Conservation (phyloP, 2,329 filamentous ascomycete species). For the Lecanoromycetidae sp. region DNA sequence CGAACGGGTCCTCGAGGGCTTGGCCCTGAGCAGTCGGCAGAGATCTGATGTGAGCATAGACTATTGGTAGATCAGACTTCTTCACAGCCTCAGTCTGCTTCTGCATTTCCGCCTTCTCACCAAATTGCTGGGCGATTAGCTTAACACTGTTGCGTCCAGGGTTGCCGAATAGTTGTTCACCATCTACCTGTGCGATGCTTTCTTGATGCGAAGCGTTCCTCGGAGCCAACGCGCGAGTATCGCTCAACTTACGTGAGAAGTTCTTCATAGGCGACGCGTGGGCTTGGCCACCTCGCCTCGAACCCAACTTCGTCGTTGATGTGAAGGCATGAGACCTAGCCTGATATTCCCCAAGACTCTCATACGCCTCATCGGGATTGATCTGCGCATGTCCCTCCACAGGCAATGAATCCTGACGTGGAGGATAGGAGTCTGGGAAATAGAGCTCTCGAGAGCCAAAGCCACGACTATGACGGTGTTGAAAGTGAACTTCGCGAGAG, state of each 20-base stretch:
- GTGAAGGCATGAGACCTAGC: not conserved
- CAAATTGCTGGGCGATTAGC: not conserved
- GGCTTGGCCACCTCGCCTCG: no score
- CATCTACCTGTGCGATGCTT: no score
- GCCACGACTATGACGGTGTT: no score
- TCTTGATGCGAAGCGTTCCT: no score
- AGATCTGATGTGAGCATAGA: conserved; percentile 3
- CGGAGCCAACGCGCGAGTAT: no score
- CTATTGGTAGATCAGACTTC: not conserved
- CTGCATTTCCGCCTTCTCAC: not conserved
- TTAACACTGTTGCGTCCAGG: conserved; percentile 2
- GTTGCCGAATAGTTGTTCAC: no score
- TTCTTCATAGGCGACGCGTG: no score
- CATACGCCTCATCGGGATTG: not conserved
- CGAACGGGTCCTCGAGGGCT: conserved; percentile 7
- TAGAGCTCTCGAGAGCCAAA: no score
- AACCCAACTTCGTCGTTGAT: no score
- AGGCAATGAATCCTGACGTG: conserved; percentile 5
- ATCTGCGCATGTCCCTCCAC: not conserved
- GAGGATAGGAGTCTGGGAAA: no score
- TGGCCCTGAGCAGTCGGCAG: not conserved
- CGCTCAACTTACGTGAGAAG: conserved; percentile 2
- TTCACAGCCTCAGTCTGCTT: not conserved
- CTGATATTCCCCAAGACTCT: conserved; percentile 1
- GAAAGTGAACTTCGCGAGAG: no score